Percentiles rank a stretch among this genome's conserved stretches.
Evolutionary conservation across 371 early-diverging fungal species (phyloP).

Genomic region (Conidiobolus incongruus): DNA sequence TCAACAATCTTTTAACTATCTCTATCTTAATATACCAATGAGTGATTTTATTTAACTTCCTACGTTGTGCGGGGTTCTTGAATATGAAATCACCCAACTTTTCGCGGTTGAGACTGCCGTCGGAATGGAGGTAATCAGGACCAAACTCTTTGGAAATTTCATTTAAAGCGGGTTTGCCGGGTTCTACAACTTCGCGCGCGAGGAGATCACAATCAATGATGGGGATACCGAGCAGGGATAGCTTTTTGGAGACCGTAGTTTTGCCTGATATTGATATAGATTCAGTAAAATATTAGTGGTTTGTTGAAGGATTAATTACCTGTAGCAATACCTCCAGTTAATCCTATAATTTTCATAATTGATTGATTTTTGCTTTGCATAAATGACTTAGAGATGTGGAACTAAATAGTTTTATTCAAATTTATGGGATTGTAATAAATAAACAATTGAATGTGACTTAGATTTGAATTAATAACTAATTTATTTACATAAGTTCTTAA

Average conservation of each 20-base stretch:
- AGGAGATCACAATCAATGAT: conserved; percentile 83
- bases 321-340: conserved; percentile 85
- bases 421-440: too few relatives aligned
- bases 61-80: conserved; percentile 37
- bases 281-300: neutral
- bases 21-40: too few relatives aligned
- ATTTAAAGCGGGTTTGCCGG: conserved; percentile 49
- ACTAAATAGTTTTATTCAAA: too few relatives aligned
- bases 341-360: conserved; percentile 73
- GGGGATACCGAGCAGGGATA: conserved; percentile 30
- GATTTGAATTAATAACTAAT: too few relatives aligned
- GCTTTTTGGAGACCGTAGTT: conserved; percentile 50
- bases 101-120: conserved; percentile 36
- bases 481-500: too few relatives aligned
- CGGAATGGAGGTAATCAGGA: conserved; percentile 6
- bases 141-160: conserved; percentile 30
- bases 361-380: too few relatives aligned
- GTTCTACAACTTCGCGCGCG: conserved; percentile 68
- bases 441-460: too few relatives aligned
- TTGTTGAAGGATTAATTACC: conserved; percentile 19
- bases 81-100: conserved; percentile 67
- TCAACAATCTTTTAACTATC: conserved; percentile 34
- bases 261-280: conserved; percentile 27
- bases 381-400: too few relatives aligned
- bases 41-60: conserved; percentile 51